These are phyloP conservation scores for Nakazawaea wyomingensis DNA, from an alignment of 805 yeast genomes.

Conservation along the genomic window DNA sequence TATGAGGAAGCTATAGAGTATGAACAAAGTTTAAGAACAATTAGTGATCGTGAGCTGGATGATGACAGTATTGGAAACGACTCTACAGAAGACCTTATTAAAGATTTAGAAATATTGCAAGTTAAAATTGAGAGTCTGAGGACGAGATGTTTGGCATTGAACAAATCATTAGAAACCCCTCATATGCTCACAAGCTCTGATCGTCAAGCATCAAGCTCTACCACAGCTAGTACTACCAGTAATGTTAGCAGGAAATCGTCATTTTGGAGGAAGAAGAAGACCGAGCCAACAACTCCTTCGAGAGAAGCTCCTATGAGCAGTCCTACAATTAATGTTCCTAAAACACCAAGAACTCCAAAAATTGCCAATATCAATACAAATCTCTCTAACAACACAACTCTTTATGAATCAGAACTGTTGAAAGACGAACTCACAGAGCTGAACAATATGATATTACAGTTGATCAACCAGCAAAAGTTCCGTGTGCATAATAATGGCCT, in stretches of 20 bases:
- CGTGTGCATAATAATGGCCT: conserved; percentile 1
- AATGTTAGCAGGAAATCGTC: not conserved
- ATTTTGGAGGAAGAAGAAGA: conserved; percentile 8
- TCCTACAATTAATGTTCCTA: not conserved
- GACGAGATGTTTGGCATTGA: conserved; percentile 4
- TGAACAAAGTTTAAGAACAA: not conserved
- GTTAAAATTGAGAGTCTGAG: conserved; percentile 11
- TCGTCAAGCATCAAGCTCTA: too few relatives aligned
- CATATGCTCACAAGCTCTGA: too few relatives aligned
- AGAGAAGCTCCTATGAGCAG: not conserved
- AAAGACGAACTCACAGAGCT: conserved; percentile 4
- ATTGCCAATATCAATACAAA: not conserved
- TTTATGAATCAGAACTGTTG: not conserved
- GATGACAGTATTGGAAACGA: conserved; percentile 5
- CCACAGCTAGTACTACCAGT: not conserved
- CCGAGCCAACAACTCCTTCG: not conserved
- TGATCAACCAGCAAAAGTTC: conserved; percentile 11
- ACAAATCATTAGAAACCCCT: conserved; percentile 7
- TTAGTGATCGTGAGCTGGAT: conserved; percentile 9
- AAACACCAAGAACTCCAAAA: not conserved
- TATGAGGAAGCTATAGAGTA: not conserved
- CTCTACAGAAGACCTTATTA: conserved; percentile 1
- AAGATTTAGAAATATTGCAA: conserved; percentile 9
- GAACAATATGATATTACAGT: conserved; percentile 9
- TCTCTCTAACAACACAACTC: not conserved